phyloP scores from a whole-genome alignment of 192 early-diverging fungal genomes.

The Endogone sp. region DNA sequence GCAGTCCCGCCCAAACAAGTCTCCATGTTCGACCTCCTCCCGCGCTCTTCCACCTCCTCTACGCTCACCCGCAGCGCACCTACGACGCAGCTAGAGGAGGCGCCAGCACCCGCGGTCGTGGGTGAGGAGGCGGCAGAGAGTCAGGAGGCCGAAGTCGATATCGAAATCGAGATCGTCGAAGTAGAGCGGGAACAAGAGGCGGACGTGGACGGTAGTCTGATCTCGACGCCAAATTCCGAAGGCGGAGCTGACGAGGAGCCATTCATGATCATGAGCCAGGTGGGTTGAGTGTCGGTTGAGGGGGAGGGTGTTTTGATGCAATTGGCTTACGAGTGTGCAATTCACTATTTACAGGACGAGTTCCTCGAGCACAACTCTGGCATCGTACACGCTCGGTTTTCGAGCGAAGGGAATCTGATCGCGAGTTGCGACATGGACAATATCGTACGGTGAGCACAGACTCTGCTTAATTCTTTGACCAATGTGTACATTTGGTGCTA shows the following conservation, averaged over 20 bases:
- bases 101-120: neutral
- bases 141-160: no score
- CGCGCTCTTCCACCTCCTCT: neutral
- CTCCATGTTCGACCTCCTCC: neutral
- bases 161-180: no score
- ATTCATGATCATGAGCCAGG: slow-evolving; percentile 33
- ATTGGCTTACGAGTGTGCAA: neutral
- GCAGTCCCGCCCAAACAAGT: no score
- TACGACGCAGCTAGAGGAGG: neutral
- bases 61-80: no score
- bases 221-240: neutral
- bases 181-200: neutral
- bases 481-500: neutral
- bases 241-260: slow-evolving; percentile 13
- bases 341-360: no score
- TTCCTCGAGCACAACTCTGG: slow-evolving; percentile 57
- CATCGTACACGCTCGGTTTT: slow-evolving; percentile 52
- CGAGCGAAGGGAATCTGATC: slow-evolving; percentile 49
- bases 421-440: slow-evolving; percentile 62
- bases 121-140: no score
- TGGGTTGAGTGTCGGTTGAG: neutral
- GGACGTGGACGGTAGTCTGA: neutral
- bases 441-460: slow-evolving; percentile 41
- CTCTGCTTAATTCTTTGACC: neutral
- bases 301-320: neutral